A percentile compares a stretch with the other conserved stretches of the same genome.
Conservation (phyloP, 352 stramenopile species). For the Phytophthora hybrid region DNA sequence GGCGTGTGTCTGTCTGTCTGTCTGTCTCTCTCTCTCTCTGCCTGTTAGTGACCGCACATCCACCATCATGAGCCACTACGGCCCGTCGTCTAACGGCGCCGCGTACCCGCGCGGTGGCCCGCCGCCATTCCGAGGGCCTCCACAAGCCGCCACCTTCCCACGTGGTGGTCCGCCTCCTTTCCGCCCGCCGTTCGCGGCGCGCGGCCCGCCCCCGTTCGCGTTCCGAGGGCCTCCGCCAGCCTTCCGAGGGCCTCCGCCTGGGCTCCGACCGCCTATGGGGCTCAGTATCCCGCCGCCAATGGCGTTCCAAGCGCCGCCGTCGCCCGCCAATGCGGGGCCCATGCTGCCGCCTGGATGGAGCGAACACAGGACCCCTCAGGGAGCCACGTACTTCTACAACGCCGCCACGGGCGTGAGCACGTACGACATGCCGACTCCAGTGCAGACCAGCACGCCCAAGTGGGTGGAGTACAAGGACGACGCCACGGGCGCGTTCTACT, state of each 20-base stretch:
- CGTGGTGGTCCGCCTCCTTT: slow-evolving; percentile 33
- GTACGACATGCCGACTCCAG: slow-evolving; percentile 51
- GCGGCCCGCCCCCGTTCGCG: slow-evolving; percentile 30
- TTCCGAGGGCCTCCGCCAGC: slow-evolving; percentile 33
- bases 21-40: slow-evolving; percentile 2
- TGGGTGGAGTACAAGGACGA: slow-evolving; percentile 89
- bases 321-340: slow-evolving; percentile 14
- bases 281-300: slow-evolving; percentile 31
- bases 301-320: slow-evolving; percentile 35
- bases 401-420: slow-evolving; percentile 63
- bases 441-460: slow-evolving; percentile 14
- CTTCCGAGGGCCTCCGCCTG: slow-evolving; percentile 31
- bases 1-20: slow-evolving; percentile 23
- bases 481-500: slow-evolving; percentile 73
- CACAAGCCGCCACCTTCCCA: slow-evolving; percentile 25
- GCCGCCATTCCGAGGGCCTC: slow-evolving; percentile 33
- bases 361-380: slow-evolving; percentile 64
- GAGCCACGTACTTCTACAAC: slow-evolving; percentile 73
- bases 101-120: slow-evolving; percentile 31
- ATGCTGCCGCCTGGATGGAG: slow-evolving; percentile 65
- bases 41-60: slow-evolving; percentile 17
- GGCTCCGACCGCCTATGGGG: slow-evolving; percentile 36
- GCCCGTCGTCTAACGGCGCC: slow-evolving; percentile 32
- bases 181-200: slow-evolving; percentile 34
- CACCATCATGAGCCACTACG: slow-evolving; percentile 49